A percentile compares a stretch with the other conserved stretches of the same genome.
These are phyloP conservation scores for Jaltomata sinuosa DNA, from an alignment of 257 asterid species.

Conservation along the genomic window DNA sequence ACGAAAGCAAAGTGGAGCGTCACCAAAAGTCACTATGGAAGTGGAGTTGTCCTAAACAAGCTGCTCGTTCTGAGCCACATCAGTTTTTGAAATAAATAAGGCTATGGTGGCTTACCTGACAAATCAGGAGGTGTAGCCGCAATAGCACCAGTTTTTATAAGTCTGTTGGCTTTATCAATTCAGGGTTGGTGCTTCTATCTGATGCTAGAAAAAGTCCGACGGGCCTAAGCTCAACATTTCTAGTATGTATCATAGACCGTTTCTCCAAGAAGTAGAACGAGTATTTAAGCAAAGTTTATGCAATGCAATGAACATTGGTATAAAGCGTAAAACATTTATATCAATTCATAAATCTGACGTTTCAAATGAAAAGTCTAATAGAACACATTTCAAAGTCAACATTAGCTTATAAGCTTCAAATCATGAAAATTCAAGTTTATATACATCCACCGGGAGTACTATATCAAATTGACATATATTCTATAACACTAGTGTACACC, in stretches of 20 bases:
- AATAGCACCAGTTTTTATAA: too few relatives aligned
- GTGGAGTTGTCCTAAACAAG: neutral
- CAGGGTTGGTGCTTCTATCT: too few relatives aligned
- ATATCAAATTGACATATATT: neutral
- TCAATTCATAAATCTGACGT: neutral
- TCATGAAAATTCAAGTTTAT: neutral
- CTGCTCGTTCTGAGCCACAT: neutral
- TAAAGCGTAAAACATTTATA: too few relatives aligned
- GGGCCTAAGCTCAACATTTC: neutral
- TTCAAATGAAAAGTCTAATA: neutral
- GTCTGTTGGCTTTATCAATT: too few relatives aligned
- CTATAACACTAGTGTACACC: neutral
- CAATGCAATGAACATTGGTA: neutral
- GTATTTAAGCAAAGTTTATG: neutral
- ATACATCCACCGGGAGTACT: neutral
- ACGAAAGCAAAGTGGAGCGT: neutral
- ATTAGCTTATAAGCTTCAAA: neutral
- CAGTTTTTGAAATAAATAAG: too few relatives aligned
- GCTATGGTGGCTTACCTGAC: too few relatives aligned
- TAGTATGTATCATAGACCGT: neutral
- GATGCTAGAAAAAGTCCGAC: too few relatives aligned
- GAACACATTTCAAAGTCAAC: neutral
- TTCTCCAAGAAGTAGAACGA: neutral
- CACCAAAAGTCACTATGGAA: neutral
- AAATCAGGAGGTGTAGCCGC: too few relatives aligned